A percentile compares a stretch with the other conserved stretches of the same genome.
Conservation (phyloP, 2,329 filamentous ascomycete species). For the Alternaria metachromatica region DNA sequence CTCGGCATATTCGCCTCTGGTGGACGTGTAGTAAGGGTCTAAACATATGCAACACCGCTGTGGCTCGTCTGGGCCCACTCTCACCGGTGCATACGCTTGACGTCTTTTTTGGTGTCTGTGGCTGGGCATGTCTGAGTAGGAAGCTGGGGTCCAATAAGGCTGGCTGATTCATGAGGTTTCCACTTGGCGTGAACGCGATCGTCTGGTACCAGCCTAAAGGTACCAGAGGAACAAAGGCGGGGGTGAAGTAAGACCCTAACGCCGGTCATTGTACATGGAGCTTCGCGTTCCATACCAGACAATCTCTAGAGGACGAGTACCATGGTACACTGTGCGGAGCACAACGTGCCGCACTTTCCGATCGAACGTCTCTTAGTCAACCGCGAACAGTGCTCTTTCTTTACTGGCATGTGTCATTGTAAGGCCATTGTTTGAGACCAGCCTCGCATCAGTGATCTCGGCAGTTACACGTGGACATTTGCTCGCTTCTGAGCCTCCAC, state of each 20-base stretch:
- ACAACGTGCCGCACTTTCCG: constrained; percentile 1
- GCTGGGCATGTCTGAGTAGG: constrained; percentile 2
- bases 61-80: not conserved
- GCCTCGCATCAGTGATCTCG: not conserved
- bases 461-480: not conserved
- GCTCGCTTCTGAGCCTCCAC: constrained; percentile 5
- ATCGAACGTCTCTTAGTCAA: not conserved
- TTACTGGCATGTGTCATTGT: not conserved
- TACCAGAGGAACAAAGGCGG: constrained; percentile 1
- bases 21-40: constrained; percentile 9
- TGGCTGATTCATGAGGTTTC: not conserved
- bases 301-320: not conserved
- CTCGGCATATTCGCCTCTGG: constrained; percentile 7
- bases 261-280: not conserved
- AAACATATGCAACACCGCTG: constrained; percentile 22
- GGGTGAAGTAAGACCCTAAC: constrained; percentile 3
- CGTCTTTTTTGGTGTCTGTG: not conserved
- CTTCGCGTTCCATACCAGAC: not conserved
- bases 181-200: constrained; percentile 3
- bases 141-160: not conserved
- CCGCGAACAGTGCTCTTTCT: not conserved
- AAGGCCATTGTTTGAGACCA: not conserved
- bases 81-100: constrained; percentile 9
- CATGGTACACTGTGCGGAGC: constrained; percentile 1
- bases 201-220: constrained; percentile 6